These are phyloP conservation scores for Akebia trifoliata DNA, from an alignment of 164 flowering plant species.

Conservation along the genomic window DNA sequence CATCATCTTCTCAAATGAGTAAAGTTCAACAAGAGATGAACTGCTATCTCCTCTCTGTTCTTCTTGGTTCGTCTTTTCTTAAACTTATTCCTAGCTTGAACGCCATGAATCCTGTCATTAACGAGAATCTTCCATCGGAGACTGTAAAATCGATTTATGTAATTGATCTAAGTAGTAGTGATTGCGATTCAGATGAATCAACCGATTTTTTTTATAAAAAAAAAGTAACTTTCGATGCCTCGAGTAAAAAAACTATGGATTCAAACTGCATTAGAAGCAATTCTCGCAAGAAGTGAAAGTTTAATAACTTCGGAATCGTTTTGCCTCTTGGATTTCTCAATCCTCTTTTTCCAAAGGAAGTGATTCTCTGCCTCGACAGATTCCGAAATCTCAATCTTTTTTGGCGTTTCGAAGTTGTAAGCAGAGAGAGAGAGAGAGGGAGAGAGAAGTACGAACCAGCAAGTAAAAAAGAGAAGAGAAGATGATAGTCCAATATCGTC, in stretches of 20 bases:
- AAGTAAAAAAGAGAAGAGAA: too few relatives aligned
- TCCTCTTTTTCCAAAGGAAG: slow-evolving; percentile 18
- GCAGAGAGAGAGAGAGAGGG: too few relatives aligned
- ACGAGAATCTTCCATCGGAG: background rate
- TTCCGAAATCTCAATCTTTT: background rate
- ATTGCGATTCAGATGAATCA: background rate
- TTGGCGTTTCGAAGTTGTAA: slow-evolving; percentile 17
- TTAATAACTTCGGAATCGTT: slow-evolving; percentile 2
- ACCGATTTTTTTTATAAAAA: too few relatives aligned
- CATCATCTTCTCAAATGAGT: too few relatives aligned
- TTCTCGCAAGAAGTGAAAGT: slow-evolving; percentile 14
- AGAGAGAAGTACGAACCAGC: too few relatives aligned
- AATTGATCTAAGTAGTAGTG: slow-evolving; percentile 21
- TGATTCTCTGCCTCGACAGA: slow-evolving; percentile 2
- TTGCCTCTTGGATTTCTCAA: slow-evolving; percentile 27
- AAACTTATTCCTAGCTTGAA: too few relatives aligned
- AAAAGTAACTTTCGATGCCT: too few relatives aligned
- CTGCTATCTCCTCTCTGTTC: too few relatives aligned
- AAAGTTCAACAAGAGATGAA: too few relatives aligned
- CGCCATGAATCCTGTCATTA: slow-evolving; percentile 11
- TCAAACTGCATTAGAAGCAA: background rate
- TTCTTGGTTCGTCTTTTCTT: too few relatives aligned
- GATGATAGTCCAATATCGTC: too few relatives aligned
- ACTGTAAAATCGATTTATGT: background rate
- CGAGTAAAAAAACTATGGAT: slow-evolving; percentile 11